Base-by-base conservation (phyloP, 257 asterid genomes). In the Solanum ossicruentum region DNA sequence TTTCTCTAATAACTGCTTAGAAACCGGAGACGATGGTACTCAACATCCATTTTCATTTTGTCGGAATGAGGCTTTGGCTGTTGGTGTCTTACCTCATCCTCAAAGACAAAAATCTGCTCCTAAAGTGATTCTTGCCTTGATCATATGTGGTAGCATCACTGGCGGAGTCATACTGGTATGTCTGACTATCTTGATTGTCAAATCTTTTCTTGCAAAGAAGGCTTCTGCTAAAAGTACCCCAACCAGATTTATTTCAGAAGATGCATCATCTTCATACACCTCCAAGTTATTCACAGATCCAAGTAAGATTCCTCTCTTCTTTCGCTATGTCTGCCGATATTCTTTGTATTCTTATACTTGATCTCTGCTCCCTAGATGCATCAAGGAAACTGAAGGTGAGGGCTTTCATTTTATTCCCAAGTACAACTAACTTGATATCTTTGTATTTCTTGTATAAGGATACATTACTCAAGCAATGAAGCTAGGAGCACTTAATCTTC, bases 381-480 rank as follows among this genome's bases (percentile, higher is more conserved):
- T 32, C 36, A 3, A 21, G 26, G 81, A 41, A 73, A 69, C 21
- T 16, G 8, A 78, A 13, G 43, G 61, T 3, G 8, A n/a, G 63
- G 56, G 8, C 13, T n/a, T 66, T 45, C 56, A 41, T 45, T 66
- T 11, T 28, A 83, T 49, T 73, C 72, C 60, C 47, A 13, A 58
- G 78, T 39, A 23, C 15, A 23, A 26, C 65, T 80, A 80, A 70
- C 71, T 57, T 43, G 41, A 80, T 49, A 12, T 71, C 81, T 77
- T 9, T 45, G 52, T 39, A 69, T 85, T 49, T 69, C 28, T 63
- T 67, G 80, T 67, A n/a, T 2, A 49, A 96, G 98, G 98, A 86
- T 90, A 92, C 84, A 91, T 93, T 85, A 90, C 97, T 66, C 97
- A 90, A 88, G 93, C 97, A 54, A 92, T 92, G 98, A 94, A 92